Conservation (phyloP, 257 asterid genomes). For the Leptodermis oblonga region DNA sequence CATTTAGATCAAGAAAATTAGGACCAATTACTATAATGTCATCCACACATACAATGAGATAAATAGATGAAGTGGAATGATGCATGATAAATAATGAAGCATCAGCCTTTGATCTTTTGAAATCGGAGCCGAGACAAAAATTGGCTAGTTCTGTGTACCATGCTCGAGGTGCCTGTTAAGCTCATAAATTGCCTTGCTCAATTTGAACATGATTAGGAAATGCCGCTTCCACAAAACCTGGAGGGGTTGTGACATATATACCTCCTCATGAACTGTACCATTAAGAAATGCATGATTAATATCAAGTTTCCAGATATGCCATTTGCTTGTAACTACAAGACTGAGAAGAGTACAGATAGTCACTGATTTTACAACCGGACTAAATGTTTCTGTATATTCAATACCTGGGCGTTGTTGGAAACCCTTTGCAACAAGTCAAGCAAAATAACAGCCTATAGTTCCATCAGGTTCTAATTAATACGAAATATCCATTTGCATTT, state of each 20-base stretch:
- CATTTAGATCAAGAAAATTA: too few species aligned
- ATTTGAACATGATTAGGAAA: background rate
- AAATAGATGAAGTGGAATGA: background rate
- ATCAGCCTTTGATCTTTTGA: background rate
- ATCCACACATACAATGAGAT: background rate
- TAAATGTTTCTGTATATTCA: constrained; percentile 1
- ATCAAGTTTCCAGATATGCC: background rate
- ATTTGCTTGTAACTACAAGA: background rate
- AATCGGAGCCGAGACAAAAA: background rate
- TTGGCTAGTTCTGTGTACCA: background rate
- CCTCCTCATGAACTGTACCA: background rate
- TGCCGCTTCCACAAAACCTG: background rate
- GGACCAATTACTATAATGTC: too few species aligned
- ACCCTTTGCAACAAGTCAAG: background rate
- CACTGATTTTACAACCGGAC: background rate
- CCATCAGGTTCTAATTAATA: background rate
- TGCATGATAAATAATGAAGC: background rate
- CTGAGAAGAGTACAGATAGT: background rate
- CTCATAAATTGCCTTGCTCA: background rate
- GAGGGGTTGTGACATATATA: background rate
- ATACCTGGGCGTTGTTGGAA: background rate
- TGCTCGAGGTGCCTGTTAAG: background rate
- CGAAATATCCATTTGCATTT: background rate
- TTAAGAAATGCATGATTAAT: constrained; percentile 2
- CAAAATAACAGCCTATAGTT: background rate